Conservation (phyloP, 345 rosid species). For the Eucalyptus erythrocorys region DNA sequence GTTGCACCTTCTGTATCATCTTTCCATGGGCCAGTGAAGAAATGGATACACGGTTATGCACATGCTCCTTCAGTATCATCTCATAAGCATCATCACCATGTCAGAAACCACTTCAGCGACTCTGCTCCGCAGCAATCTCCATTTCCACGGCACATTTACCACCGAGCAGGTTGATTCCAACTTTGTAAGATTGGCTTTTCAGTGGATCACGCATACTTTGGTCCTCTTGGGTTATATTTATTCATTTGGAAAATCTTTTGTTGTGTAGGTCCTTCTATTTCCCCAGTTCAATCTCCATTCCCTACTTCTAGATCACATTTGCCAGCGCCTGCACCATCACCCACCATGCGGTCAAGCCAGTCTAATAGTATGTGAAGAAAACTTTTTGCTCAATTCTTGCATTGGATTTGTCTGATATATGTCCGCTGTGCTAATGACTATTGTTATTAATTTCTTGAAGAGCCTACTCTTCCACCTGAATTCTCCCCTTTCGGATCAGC, state of each 20-base stretch:
- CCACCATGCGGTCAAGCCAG: background rate
- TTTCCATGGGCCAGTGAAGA: constrained; percentile 2
- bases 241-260: background rate
- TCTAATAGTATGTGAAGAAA: constrained; percentile 8
- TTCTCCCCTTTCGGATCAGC: constrained; percentile 23
- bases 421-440: background rate
- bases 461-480: constrained; percentile 23
- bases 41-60: constrained; percentile 11
- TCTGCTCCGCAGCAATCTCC: constrained; percentile 11
- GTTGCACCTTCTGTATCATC: constrained; percentile 30
- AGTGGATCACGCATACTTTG: background rate
- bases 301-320: constrained; percentile 12
- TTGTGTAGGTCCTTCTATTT: constrained; percentile 14
- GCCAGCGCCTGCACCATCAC: constrained; percentile 21
- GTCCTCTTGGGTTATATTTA: background rate
- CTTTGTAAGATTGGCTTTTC: constrained; percentile 5
- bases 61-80: constrained; percentile 12
- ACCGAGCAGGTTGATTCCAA: background rate
- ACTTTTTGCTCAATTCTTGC: background rate
- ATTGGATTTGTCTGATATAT: background rate
- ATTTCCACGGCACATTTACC: constrained; percentile 3
- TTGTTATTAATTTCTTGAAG: constrained; percentile 6
- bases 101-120: constrained; percentile 5
- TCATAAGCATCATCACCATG: constrained; percentile 16
- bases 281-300: constrained; percentile 15